phyloP scores from a whole-genome alignment of 805 yeast genomes.

The Candida ipomoeae region DNA sequence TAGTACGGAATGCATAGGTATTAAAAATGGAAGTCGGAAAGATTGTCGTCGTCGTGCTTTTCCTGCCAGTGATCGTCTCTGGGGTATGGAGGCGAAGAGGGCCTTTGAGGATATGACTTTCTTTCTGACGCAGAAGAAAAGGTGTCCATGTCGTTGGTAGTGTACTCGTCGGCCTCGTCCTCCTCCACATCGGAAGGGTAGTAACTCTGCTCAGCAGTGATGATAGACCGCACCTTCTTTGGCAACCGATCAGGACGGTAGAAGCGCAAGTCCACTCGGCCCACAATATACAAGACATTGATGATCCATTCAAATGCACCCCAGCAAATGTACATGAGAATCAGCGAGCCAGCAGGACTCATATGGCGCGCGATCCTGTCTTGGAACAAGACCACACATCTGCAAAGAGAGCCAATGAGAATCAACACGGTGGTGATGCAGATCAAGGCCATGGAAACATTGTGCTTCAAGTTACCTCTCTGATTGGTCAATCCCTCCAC shows the following conservation, averaged over 20 bases:
- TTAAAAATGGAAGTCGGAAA: slow-evolving; percentile 19
- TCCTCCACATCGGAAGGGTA: slow-evolving; percentile 30
- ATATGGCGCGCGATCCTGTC: slow-evolving; percentile 19
- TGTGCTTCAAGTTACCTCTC: slow-evolving; percentile 46
- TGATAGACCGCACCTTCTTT: slow-evolving; percentile 33
- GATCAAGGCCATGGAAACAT: slow-evolving; percentile 46
- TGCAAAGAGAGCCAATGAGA: slow-evolving; percentile 46
- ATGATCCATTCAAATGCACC: slow-evolving; percentile 62
- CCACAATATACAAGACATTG: slow-evolving; percentile 52
- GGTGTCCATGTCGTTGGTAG: slow-evolving; percentile 3
- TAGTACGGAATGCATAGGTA: neutral
- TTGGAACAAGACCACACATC: slow-evolving; percentile 47
- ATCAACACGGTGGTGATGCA: slow-evolving; percentile 45
- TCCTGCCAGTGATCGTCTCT: slow-evolving; percentile 13
- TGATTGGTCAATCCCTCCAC: slow-evolving; percentile 39
- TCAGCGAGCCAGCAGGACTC: slow-evolving; percentile 34
- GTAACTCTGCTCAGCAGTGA: slow-evolving; percentile 41
- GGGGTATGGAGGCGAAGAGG: slow-evolving; percentile 17
- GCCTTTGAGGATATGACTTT: slow-evolving; percentile 8
- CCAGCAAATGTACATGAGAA: slow-evolving; percentile 64
- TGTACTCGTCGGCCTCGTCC: slow-evolving; percentile 12
- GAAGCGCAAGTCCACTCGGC: slow-evolving; percentile 71
- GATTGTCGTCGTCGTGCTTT: slow-evolving; percentile 13
- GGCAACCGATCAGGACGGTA: slow-evolving; percentile 67
- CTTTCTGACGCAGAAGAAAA: slow-evolving; percentile 9